Evolutionary conservation across 192 early-diverging fungal species (phyloP), one percentile per base, ranked within the genome.

Genomic region (Umbelopsis ramanniana): DNA sequence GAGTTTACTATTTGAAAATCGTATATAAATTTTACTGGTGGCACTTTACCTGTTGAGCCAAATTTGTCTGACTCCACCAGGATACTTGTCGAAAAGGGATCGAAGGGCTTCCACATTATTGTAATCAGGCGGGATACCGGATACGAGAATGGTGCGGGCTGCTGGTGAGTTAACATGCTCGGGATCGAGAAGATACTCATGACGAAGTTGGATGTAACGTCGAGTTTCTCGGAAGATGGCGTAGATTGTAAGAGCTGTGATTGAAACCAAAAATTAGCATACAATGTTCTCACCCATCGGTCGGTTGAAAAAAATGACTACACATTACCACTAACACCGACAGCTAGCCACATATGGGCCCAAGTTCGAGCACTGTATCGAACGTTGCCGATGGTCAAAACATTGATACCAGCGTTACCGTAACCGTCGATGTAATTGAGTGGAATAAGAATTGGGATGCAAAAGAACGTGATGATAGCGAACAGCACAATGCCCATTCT

Each of bases 381-480:
- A 15, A 97, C 82, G 60, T 97, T 97, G 60, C 88, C 90, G 24
- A 94, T 89, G 0, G 91, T 89, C 70, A 93, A 72, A 26, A 75
- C 53, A 52, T 86, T 75, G 14, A 95, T 79, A 6, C 93, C 94
- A 1, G 33, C 24, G 12, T 74, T 37, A 8, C 73, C 66, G 21
- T 66, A 46, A 4, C 89, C 84, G 17, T 88, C 83, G n/a, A 82
- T 71, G 4, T 83, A 78, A 69, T 95, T 93, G 12, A 95, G 60
- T 14, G 95, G 94, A 17, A 95, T 74, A 11, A 97, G 79, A 22
- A 90, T 80, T 0, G 78, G 83, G 6, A 86, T 68, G 3, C 86
- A 85, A 6, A 93, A 52, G 0, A 93, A 33, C 6, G 84, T 76
- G 67, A 90, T 84, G 6, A 83, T 71, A 17, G 66, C 38, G 76